Percentiles rank a stretch among this genome's conserved stretches.
Conservation (phyloP, 805 yeast species). For the Metschnikowia proteae region DNA sequence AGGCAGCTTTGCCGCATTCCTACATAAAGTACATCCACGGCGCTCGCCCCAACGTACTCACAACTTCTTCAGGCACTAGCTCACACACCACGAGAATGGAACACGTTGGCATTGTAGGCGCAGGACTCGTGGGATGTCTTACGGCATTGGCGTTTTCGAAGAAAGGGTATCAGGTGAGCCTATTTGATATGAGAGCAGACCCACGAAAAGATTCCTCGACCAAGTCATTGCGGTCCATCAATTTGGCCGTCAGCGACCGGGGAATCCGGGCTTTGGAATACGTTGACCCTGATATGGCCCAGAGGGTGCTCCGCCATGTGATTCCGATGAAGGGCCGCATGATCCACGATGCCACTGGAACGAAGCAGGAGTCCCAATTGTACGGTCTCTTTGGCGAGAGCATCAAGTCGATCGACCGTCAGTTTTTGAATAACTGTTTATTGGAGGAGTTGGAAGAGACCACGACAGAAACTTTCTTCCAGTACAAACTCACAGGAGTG, state of each 20-base stretch:
- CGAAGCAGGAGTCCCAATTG: slow-evolving; percentile 55
- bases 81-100: slow-evolving; percentile 1
- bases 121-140: slow-evolving; percentile 85
- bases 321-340: slow-evolving; percentile 89
- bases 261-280: slow-evolving; percentile 69
- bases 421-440: slow-evolving; percentile 59
- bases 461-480: slow-evolving; percentile 48
- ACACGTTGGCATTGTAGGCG: slow-evolving; percentile 66
- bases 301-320: slow-evolving; percentile 51
- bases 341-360: slow-evolving; percentile 71
- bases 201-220: slow-evolving; percentile 43
- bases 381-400: slow-evolving; percentile 82
- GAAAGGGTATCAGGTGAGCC: slow-evolving; percentile 65
- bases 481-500: slow-evolving; percentile 50
- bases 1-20: not conserved
- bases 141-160: slow-evolving; percentile 76
- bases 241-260: slow-evolving; percentile 81
- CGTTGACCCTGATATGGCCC: slow-evolving; percentile 58
- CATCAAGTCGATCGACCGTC: slow-evolving; percentile 82
- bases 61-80: not conserved
- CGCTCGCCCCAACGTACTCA: not conserved
- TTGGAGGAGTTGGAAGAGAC: slow-evolving; percentile 55
- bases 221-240: slow-evolving; percentile 62
- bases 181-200: slow-evolving; percentile 71
- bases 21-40: not conserved